Base-by-base conservation (phyloP, 371 early-diverging fungal genomes). In the Mortierella sp. region DNA sequence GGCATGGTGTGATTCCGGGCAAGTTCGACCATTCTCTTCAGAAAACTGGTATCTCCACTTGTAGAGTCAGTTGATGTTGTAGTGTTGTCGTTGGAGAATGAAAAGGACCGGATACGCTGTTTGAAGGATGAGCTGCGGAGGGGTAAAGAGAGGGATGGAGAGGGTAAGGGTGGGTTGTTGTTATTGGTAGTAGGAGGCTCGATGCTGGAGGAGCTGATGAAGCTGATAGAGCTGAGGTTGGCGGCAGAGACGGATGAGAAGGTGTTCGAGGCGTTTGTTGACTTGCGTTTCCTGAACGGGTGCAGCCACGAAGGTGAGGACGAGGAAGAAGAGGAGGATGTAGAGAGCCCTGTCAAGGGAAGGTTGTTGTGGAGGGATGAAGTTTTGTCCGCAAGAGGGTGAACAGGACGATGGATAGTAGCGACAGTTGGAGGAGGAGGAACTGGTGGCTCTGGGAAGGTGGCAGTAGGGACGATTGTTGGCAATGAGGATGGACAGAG, bases 1-100 rank as follows among this genome's bases (percentile, higher is more conserved):
- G 83, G 79, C 71, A 83, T 74, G 63, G 76, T 70, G 41, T 74
- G 76, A 38, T 73, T 79, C n/a, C 83, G 68, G 6, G 76, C 55
- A 11, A 83, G 63, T 7, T 76, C 74, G 70, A 83, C 27, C 74
- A 83, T 79, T 55, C 41, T 72, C 58, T 38, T 55, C 6, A 74
- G n/a, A n/a, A 71, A 71, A 5, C 54, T 46, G 35, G 55, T 54
- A 49, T 51, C 43, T 29, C 21, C n/a, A 8, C 16, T 74, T 11
- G 3, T 16, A n/a, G 21, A 35, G 54, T 70, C 51, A 0, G 11
- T 72, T 12, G 44, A 27, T 48, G 68, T n/a, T 12, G 49, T 49
- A 18, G 54, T 41, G 70, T 35, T 70, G 70, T 51, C 70, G 41
- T 41, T 27, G 10, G 77, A 76, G 43, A 76, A 71, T 0, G 77